Evolutionary conservation across 2,329 filamentous ascomycete genomes (phyloP), one percentile per base, ranked within the genome.

Genomic region (Botryosphaeria dothidea): DNA sequence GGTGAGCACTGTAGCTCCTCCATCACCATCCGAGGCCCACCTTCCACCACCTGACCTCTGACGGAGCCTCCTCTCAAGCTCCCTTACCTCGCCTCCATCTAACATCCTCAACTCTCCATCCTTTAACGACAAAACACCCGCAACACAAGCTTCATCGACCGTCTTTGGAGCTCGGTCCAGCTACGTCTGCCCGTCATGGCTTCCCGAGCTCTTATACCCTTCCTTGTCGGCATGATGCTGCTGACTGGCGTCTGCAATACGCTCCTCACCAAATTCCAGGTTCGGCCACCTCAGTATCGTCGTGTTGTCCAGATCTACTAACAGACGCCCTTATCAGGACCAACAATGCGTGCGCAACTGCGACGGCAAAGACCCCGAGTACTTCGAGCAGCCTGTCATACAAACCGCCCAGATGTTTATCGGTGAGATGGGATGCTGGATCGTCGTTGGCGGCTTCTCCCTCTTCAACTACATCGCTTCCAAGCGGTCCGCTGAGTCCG

Each of bases 361-460:
- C 82, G 88, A 92, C 72, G 84, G 87, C 66, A 84, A 84, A 66
- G 86, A 90, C 69, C 90, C 87, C 62, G 82, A 86, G 68, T 85
- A 86, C 71, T 98, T 99, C 79, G 92, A 97, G 77, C 94, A 98
- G 76, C 95, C 95, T 19, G 93, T 99, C 61, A 88, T 98, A 63
- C 95, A 99, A 77, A 98, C 95, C 1, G 82, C 92, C 1, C 95
- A 98, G 78, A 99, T 99, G 95, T 99, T 99, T 77, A 85, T 97
- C 67, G 95, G 95, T 64, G 95, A 99, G 78, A 91, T 92, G 85
- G 94, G 93, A 68, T 96, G 93, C 82, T 99, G 94, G 93, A 85
- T 98, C 15, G 92, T 99, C 62, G 86, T 98, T 48, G 88, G 90
- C 23, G 72, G 85, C 57, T 88, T 91, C 74, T 83, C 86, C 23